Percentiles rank a stretch among this genome's conserved stretches.
Evolutionary conservation across 2,329 filamentous ascomycete species (phyloP).

Genomic region (Fusarium torreyae): DNA sequence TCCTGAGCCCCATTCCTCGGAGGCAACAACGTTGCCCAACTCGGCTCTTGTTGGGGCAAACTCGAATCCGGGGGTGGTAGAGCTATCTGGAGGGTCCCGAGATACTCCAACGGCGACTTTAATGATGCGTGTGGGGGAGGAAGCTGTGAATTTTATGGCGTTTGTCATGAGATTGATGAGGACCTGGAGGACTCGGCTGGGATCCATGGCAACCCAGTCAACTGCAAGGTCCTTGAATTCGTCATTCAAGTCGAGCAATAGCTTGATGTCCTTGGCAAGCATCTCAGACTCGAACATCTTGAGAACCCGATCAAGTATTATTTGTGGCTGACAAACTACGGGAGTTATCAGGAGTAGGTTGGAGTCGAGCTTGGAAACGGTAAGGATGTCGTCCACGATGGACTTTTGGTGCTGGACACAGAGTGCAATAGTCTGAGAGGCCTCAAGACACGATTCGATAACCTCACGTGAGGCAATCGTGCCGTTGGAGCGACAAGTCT

Average conservation of each 20-base stretch:
- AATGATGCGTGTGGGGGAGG: conserved; percentile 55
- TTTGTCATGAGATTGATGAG: conserved; percentile 85
- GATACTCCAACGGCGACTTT: conserved; percentile 67
- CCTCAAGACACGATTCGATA: conserved; percentile 74
- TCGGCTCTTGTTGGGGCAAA: conserved; percentile 23
- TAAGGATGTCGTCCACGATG: conserved; percentile 80
- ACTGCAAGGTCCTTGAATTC: conserved; percentile 70
- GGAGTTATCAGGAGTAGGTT: conserved; percentile 80
- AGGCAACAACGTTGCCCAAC: conserved; percentile 26
- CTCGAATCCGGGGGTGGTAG: conserved; percentile 11
- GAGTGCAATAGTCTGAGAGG: conserved; percentile 80
- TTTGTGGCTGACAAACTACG: conserved; percentile 74
- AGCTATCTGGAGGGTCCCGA: neutral
- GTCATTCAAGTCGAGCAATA: conserved; percentile 72
- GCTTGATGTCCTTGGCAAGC: conserved; percentile 74
- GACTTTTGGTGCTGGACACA: conserved; percentile 84
- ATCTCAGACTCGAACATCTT: conserved; percentile 84
- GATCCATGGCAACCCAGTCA: conserved; percentile 78
- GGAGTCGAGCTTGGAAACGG: conserved; percentile 81
- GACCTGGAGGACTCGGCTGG: conserved; percentile 81
- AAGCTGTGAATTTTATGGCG: conserved; percentile 81
- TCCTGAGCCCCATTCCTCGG: conserved; percentile 54
- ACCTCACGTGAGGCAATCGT: conserved; percentile 52
- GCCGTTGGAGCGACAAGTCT: neutral
- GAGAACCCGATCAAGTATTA: conserved; percentile 74